phyloP scores from a whole-genome alignment of 2,329 filamentous ascomycete species.

The Claviceps fusiformis region DNA sequence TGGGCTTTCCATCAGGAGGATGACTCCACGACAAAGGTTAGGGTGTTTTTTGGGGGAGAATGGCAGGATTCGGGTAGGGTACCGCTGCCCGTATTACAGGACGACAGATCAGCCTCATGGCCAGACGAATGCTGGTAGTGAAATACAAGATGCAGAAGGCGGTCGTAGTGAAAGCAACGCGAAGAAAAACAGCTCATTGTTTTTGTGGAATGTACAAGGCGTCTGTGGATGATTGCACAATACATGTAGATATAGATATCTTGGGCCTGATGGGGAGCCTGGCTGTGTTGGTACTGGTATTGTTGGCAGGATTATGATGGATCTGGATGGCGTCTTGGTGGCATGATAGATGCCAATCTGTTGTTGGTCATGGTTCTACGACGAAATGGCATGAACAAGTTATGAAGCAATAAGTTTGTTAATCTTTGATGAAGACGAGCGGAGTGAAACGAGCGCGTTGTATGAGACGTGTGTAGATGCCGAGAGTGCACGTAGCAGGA shows the following conservation, averaged over 20 bases:
- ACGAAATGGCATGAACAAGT: conserved; percentile 17
- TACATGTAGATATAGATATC: conserved; percentile 13
- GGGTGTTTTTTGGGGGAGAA: not conserved
- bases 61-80: not conserved
- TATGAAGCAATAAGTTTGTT: conserved; percentile 9
- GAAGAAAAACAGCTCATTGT: conserved; percentile 4
- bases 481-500: too few relatives aligned
- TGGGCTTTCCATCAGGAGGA: not conserved
- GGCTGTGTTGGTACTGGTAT: conserved; percentile 5
- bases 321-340: conserved; percentile 11
- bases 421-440: not conserved
- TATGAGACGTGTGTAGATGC: not conserved
- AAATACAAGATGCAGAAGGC: not conserved
- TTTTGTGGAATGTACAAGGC: conserved; percentile 6
- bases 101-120: not conserved
- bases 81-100: not conserved
- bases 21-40: not conserved
- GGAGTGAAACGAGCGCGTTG: not conserved
- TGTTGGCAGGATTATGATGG: conserved; percentile 10
- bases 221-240: conserved; percentile 3
- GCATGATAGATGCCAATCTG: conserved; percentile 11
- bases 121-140: not conserved
- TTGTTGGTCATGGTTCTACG: conserved; percentile 17
- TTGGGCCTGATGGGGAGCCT: conserved; percentile 1
- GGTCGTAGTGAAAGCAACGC: not conserved